phyloP scores from a whole-genome alignment of 208 protist genomes.

The Trypanosoma avium region DNA sequence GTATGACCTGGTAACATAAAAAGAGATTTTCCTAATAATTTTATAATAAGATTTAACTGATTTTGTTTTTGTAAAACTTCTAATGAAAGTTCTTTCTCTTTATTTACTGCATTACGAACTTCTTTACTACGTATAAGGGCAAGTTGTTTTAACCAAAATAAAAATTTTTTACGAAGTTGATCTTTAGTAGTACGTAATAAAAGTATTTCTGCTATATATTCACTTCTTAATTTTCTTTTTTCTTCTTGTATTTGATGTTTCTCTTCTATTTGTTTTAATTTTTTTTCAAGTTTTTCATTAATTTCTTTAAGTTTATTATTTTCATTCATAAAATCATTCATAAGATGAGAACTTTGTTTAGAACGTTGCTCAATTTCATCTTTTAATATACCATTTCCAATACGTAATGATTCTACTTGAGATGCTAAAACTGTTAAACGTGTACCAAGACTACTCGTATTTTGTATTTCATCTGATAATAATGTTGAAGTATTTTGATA shows the following conservation, averaged over 20 bases:
- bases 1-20: conserved; percentile 4
- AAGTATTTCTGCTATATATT: conserved; percentile 4
- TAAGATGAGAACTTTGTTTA: conserved; percentile 34
- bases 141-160: conserved; percentile 6
- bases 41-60: conserved; percentile 11
- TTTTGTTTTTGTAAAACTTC: conserved; percentile 13
- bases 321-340: conserved; percentile 28
- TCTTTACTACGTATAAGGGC: not conserved
- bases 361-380: conserved; percentile 41
- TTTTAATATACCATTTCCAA: conserved; percentile 41
- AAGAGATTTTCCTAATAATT: not conserved
- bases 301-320: conserved; percentile 17
- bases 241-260: not conserved
- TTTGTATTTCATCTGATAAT: conserved; percentile 2
- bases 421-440: conserved; percentile 37
- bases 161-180: not conserved
- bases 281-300: conserved; percentile 21
- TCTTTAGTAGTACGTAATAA: not conserved
- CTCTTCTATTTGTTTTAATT: conserved; percentile 10
- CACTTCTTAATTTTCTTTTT: not conserved
- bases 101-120: not conserved
- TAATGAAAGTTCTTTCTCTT: conserved; percentile 8
- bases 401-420: conserved; percentile 35
- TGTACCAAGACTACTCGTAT: conserved; percentile 30
- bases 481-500: conserved; percentile 17